Base-by-base conservation (phyloP, 169 alveolate genomes). In the Sarcocystis neurona region DNA sequence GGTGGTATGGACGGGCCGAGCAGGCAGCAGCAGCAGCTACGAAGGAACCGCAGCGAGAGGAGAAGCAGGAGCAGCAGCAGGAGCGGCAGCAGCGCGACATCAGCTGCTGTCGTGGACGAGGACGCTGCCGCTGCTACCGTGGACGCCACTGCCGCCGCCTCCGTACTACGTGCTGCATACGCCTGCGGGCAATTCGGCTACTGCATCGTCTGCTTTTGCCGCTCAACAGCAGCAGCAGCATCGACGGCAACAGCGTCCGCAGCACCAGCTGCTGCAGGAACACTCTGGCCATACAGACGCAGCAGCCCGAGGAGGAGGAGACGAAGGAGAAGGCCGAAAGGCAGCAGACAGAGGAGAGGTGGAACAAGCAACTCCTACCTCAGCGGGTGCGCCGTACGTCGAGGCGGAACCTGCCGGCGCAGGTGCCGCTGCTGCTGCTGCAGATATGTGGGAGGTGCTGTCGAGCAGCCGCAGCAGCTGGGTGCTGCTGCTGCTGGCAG, bases 161-260 rank as follows among this genome's bases (percentile, higher is more conserved):
- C n/a, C n/a, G n/a, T n/a, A n/a, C n/a, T n/a, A n/a, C n/a, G n/a
- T n/a, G n/a, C n/a, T n/a, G n/a, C n/a, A n/a, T n/a, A n/a, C n/a
- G n/a, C n/a, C n/a, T n/a, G n/a, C n/a, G n/a, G n/a, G n/a, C n/a
- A n/a, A n/a, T n/a, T n/a, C n/a, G n/a, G n/a, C n/a, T n/a, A n/a
- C 87, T 47, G 87, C 56, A 32, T 53, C 87, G 18, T 79, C 87
- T 47, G 77, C 87, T 1, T 75, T 47, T 72, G 70, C 44, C 70
- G 70, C n/a, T 60, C 85, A 77, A 68, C 87, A 79, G 75, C 75
- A 78, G 66, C 84, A 75, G 58, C 79, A 70, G 79, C 79, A 70
- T 41, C 79, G 43, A n/a, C 44, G 27, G 15, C 27, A 32, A 2
- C 72, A 53, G 43, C 44, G 39, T 48, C 47, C 30, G 87, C 87